phyloP scores from a whole-genome alignment of 2,329 filamentous ascomycete genomes.

The Aspergillus sp. region DNA sequence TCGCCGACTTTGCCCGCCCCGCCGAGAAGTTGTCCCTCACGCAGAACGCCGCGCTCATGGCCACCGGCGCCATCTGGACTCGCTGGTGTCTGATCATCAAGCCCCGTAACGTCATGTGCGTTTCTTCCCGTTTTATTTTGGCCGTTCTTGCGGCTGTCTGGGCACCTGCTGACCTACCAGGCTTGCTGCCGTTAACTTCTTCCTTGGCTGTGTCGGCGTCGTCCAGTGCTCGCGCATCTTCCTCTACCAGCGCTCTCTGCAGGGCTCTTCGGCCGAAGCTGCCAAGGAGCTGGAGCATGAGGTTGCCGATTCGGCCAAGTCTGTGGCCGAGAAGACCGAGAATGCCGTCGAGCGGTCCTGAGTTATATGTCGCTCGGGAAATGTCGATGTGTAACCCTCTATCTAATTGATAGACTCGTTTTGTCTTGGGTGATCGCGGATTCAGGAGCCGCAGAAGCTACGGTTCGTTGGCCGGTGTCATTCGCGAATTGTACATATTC shows the following conservation, averaged over 20 bases:
- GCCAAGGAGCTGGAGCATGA: slow-evolving; percentile 31
- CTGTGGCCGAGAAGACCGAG: slow-evolving; percentile 19
- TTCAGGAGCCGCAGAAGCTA: too few species aligned
- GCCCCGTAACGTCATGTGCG: slow-evolving; percentile 80
- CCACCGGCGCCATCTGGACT: slow-evolving; percentile 94
- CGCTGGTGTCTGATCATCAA: slow-evolving; percentile 97
- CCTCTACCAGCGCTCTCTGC: slow-evolving; percentile 49
- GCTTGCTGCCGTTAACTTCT: slow-evolving; percentile 94
- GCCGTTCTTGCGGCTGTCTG: too few species aligned
- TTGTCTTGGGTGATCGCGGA: too few species aligned
- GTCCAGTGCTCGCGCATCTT: slow-evolving; percentile 73
- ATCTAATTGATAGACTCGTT: not conserved
- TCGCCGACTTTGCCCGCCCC: slow-evolving; percentile 84
- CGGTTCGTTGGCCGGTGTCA: not conserved
- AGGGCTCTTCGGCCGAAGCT: slow-evolving; percentile 35
- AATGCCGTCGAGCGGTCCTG: slow-evolving; percentile 28
- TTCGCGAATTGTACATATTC: not conserved
- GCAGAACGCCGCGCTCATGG: slow-evolving; percentile 82
- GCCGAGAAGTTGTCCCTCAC: slow-evolving; percentile 87
- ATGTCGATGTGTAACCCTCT: not conserved
- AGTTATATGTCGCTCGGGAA: slow-evolving; percentile 1
- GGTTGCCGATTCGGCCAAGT: slow-evolving; percentile 27
- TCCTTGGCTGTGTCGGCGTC: slow-evolving; percentile 79
- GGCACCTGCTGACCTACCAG: slow-evolving; percentile 33
- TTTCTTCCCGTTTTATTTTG: too few species aligned